These are phyloP conservation scores for Astrephomene gubernaculifera DNA, from an alignment of 139 green algal species.

Conservation along the genomic window DNA sequence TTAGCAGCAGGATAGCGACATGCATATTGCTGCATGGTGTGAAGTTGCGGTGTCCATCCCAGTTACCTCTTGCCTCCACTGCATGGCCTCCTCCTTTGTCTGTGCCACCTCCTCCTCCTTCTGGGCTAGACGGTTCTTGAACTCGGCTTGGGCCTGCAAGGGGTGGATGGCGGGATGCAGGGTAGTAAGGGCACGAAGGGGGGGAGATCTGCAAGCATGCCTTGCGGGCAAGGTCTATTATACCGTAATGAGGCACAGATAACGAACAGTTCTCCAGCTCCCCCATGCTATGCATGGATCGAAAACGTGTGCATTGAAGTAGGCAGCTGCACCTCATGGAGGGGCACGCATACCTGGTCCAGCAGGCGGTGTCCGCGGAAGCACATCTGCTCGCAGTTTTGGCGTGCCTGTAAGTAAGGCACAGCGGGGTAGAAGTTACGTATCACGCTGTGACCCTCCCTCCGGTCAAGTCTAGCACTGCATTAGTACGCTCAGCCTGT, in stretches of 20 bases:
- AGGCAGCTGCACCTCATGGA: too few species aligned
- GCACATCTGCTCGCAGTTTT: conserved; percentile 63
- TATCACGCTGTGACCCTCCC: too few species aligned
- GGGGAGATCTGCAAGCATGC: not conserved
- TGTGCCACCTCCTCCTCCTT: conserved; percentile 34
- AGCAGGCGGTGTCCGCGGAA: conserved; percentile 62
- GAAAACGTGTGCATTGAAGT: too few species aligned
- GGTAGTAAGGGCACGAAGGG: not conserved
- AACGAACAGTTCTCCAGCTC: not conserved
- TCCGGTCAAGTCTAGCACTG: too few species aligned
- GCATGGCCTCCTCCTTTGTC: conserved; percentile 4
- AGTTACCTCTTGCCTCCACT: conserved; percentile 32
- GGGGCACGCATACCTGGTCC: conserved; percentile 63
- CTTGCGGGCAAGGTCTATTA: not conserved
- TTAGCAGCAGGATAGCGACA: too few species aligned
- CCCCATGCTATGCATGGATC: too few species aligned
- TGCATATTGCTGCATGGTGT: too few species aligned
- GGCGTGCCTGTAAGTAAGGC: conserved; percentile 49
- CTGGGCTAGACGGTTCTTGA: conserved; percentile 12
- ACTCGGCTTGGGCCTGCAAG: conserved; percentile 37
- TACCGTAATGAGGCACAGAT: not conserved
- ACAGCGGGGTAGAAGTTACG: too few species aligned
- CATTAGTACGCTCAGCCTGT: not conserved
- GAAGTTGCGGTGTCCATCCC: too few species aligned
- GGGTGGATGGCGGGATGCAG: not conserved